These are phyloP conservation scores for Tolypocladium endophyticum DNA, from an alignment of 2,329 filamentous ascomycete species.

Conservation along the genomic window DNA sequence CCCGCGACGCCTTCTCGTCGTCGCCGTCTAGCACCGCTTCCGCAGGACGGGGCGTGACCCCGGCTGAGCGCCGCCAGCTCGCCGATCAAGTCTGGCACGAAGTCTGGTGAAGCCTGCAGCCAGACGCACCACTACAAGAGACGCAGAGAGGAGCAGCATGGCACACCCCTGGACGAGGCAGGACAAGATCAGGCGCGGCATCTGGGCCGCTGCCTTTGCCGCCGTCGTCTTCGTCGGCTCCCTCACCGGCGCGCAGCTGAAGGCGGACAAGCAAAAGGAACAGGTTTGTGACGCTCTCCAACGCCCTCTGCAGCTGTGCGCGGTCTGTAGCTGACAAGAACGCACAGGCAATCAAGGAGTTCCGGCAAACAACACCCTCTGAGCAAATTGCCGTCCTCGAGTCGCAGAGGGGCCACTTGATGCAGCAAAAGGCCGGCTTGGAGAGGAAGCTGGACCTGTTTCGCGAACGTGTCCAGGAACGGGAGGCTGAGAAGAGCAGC, in stretches of 20 bases:
- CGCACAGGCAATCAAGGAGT: slow-evolving; percentile 20
- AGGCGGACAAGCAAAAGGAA: slow-evolving; percentile 35
- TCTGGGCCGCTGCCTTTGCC: slow-evolving; percentile 33
- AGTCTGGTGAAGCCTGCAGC: slow-evolving; percentile 11
- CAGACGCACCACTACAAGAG: not conserved
- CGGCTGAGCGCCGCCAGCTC: slow-evolving; percentile 9
- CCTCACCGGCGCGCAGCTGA: slow-evolving; percentile 38
- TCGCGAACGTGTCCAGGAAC: slow-evolving; percentile 25
- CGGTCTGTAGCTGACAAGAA: not conserved
- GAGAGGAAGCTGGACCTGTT: slow-evolving; percentile 32
- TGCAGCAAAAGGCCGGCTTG: slow-evolving; percentile 26
- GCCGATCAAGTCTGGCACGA: slow-evolving; percentile 15
- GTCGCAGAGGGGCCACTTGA: slow-evolving; percentile 26
- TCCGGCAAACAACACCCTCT: slow-evolving; percentile 26
- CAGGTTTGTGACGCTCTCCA: slow-evolving; percentile 17
- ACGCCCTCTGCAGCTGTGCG: not conserved
- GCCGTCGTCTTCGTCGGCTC: slow-evolving; percentile 36
- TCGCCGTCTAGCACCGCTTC: not conserved
- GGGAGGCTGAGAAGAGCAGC: slow-evolving; percentile 17
- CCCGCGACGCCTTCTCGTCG: not conserved
- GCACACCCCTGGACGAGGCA: slow-evolving; percentile 15
- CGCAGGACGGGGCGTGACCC: slow-evolving; percentile 7
- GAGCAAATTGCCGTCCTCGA: slow-evolving; percentile 36
- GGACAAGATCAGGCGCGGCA: slow-evolving; percentile 21
- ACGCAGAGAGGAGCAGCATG: not conserved